A percentile compares a stretch with the other conserved stretches of the same genome.
These are phyloP conservation scores for Ilyonectria sp. DNA, from an alignment of 2,329 filamentous ascomycete species.

Conservation along the genomic window DNA sequence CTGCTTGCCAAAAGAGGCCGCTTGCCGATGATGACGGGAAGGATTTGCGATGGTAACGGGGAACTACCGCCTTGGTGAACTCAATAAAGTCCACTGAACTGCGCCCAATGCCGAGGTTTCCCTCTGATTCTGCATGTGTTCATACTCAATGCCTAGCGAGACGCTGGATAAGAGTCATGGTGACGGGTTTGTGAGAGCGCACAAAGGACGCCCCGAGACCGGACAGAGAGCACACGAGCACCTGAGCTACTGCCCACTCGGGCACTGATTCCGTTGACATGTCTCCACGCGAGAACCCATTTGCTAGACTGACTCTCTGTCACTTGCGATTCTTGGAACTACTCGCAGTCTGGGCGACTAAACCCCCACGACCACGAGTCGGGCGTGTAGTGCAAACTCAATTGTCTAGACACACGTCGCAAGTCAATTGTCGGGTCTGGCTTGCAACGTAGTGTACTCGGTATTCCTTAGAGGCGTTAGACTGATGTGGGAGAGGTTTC, in stretches of 20 bases:
- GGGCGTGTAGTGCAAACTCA: conserved; percentile 25
- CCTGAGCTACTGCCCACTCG: neutral
- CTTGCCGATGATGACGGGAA: conserved; percentile 9
- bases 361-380: conserved; percentile 7
- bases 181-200: neutral
- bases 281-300: conserved; percentile 11
- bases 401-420: conserved; percentile 12
- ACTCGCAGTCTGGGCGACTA: neutral
- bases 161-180: conserved; percentile 14
- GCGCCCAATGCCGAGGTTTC: conserved; percentile 14
- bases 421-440: conserved; percentile 8
- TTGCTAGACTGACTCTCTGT: neutral
- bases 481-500: conserved; percentile 10
- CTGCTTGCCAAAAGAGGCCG: conserved; percentile 20
- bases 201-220: conserved; percentile 32
- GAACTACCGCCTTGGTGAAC: neutral
- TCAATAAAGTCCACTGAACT: conserved; percentile 18
- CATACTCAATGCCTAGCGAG: neutral
- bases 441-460: conserved; percentile 12
- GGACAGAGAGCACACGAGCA: conserved; percentile 25
- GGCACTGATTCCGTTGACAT: conserved; percentile 9
- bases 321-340: conserved; percentile 5
- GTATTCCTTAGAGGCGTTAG: neutral
- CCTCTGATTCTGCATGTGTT: conserved; percentile 18
- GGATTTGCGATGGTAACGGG: conserved; percentile 11